Evolutionary conservation across 768 basidiomycete genomes (phyloP).

Genomic region (Tricholoma sp.): DNA sequence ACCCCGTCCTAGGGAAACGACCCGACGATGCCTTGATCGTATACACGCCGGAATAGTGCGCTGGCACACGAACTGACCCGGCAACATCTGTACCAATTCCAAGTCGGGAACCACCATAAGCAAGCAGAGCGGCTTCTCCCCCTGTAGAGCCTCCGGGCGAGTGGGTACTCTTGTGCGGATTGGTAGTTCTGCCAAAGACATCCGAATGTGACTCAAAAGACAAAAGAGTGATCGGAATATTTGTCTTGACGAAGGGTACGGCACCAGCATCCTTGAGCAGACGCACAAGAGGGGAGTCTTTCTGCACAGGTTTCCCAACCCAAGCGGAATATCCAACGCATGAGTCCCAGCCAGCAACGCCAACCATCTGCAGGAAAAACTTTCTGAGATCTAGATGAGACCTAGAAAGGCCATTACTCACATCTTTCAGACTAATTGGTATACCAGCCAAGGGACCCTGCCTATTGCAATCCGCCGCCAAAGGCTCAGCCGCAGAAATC

Average conservation of each 20-base stretch:
- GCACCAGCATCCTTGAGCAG: conserved; percentile 60
- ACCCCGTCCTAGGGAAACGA: conserved; percentile 44
- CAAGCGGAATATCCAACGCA: conserved; percentile 55
- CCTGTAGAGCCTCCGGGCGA: conserved; percentile 66
- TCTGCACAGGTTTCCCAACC: conserved; percentile 37
- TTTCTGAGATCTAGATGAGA: conserved; percentile 7
- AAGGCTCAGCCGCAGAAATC: conserved; percentile 27
- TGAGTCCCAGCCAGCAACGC: conserved; percentile 51
- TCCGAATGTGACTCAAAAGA: conserved; percentile 54
- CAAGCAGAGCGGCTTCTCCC: conserved; percentile 58
- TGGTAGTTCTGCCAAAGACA: conserved; percentile 54
- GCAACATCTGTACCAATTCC: conserved; percentile 70
- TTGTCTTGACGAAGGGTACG: conserved; percentile 65
- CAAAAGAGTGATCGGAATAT: conserved; percentile 52
- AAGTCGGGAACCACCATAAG: conserved; percentile 53
- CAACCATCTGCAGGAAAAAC: conserved; percentile 32
- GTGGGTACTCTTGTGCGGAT: conserved; percentile 53
- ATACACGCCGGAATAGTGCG: conserved; percentile 60
- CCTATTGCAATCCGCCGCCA: conserved; percentile 24
- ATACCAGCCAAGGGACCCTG: conserved; percentile 46
- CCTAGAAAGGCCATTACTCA: conserved; percentile 4
- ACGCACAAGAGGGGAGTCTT: conserved; percentile 46
- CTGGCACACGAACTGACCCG: conserved; percentile 62
- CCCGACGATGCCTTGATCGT: conserved; percentile 47
- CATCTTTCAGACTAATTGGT: conserved; percentile 52